A percentile compares a stretch with the other conserved stretches of the same genome.
These are phyloP conservation scores for Globisporangium splendens DNA, from an alignment of 352 stramenopile species.

Conservation along the genomic window DNA sequence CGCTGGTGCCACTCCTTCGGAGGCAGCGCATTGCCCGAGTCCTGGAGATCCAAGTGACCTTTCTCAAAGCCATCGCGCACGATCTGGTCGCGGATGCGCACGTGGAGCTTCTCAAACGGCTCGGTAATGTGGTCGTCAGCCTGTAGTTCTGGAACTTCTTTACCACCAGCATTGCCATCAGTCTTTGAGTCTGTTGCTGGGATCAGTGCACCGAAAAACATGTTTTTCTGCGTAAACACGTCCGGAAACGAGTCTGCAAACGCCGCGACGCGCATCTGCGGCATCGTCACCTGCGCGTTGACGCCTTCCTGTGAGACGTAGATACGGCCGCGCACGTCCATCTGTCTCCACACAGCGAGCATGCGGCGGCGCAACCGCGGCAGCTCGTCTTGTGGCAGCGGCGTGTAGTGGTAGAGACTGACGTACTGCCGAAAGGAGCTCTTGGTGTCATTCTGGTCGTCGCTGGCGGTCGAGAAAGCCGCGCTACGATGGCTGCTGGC, in stretches of 20 bases:
- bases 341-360: slow-evolving; percentile 31
- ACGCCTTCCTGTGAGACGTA: slow-evolving; percentile 94
- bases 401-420: slow-evolving; percentile 48
- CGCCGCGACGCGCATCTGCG: slow-evolving; percentile 56
- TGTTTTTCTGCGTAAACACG: slow-evolving; percentile 4
- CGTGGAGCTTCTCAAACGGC: slow-evolving; percentile 1
- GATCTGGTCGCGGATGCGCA: slow-evolving; percentile 81
- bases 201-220: slow-evolving; percentile 6
- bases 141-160: background rate
- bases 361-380: slow-evolving; percentile 31
- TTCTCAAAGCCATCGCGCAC: slow-evolving; percentile 83
- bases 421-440: slow-evolving; percentile 26
- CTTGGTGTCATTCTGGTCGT: too few relatives aligned
- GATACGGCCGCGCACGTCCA: slow-evolving; percentile 66
- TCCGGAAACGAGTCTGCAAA: slow-evolving; percentile 38
- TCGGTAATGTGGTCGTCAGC: background rate
- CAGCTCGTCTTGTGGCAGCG: slow-evolving; percentile 24
- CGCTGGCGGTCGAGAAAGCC: too few relatives aligned
- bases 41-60: slow-evolving; percentile 19
- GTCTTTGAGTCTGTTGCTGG: background rate
- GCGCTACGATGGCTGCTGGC: too few relatives aligned
- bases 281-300: slow-evolving; percentile 94
- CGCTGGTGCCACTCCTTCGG: slow-evolving; percentile 35
- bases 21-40: slow-evolving; percentile 21
- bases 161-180: too few relatives aligned